Evolutionary conservation across 345 rosid genomes (phyloP).

Genomic region (Eutrema heterophyllum): DNA sequence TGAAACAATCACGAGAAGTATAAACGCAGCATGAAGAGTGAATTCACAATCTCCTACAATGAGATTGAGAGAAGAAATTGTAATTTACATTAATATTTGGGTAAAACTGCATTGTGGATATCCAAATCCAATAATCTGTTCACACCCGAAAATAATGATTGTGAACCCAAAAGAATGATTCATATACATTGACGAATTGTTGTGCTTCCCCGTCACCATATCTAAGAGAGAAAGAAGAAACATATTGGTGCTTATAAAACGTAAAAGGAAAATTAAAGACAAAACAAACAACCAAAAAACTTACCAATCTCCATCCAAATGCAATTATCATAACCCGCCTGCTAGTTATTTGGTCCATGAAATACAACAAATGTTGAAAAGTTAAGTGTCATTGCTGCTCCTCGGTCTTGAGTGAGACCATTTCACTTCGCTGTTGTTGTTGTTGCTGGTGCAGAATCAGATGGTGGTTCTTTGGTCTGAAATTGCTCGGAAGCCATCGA

Average conservation of each 20-base stretch:
- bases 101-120: neutral
- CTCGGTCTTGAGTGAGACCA: conserved; percentile 59
- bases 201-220: conserved; percentile 7
- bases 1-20: no score
- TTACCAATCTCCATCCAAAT: conserved; percentile 3
- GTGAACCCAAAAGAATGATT: conserved; percentile 28
- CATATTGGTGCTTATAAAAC: neutral
- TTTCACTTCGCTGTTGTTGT: conserved; percentile 62
- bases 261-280: neutral
- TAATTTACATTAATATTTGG: no score
- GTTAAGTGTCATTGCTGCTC: conserved; percentile 50
- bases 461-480: conserved; percentile 41
- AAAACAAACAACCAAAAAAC: neutral
- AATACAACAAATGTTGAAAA: neutral
- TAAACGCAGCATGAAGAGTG: no score
- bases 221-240: neutral
- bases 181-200: conserved; percentile 13
- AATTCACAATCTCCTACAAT: no score
- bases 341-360: neutral
- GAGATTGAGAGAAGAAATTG: no score
- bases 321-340: neutral
- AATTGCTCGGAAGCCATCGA: conserved; percentile 55
- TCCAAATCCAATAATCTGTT: neutral
- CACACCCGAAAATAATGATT: neutral
- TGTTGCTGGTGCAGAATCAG: conserved; percentile 31